Evolutionary conservation across 169 alveolate genomes (phyloP), one percentile per base, ranked within the genome.

Genomic region (Eimeria acervulina): DNA sequence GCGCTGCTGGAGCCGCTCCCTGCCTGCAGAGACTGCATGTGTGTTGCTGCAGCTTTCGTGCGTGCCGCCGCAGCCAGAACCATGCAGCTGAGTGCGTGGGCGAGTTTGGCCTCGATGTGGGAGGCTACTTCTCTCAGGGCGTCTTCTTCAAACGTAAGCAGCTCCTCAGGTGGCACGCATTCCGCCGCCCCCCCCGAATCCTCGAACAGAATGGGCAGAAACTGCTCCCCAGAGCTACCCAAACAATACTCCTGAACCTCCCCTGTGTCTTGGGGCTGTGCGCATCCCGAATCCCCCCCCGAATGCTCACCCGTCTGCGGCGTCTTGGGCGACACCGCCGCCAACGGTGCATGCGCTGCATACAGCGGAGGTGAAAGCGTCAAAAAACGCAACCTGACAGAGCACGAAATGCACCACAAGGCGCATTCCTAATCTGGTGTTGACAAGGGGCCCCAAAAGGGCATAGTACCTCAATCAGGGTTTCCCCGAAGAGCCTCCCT

Each of bases 181-280:
- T 85, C 93, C 80, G 93, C 93, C 61, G 59, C 81, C 26, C 93
- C 93, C 63, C 93, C 93, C 38, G 93, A 85, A 40, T 85, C 93
- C 61, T 85, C 93, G 23, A 85, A 85, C 59, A 85, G 63, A 85
- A 85, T 85, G 81, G 93, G 93, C 76, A 85, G 26, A 12, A 85
- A 85, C 76, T 52, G 93, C 63, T 85, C 93, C 42, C 80, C 66
- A 51, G 93, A 61, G 78, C 44, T 85, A 31, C 93, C 93, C 51
- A 85, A 55, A 26, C 93, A 85, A n/a, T 85, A 85, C 61, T 85
- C 93, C 13, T 85, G 80, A 33, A 44, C 61, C 55, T 55, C 76
- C 47, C 44, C 52, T 59, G 93, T 13, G 13, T 28, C 63, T 44
- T 55, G 78, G 36, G 80, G 55, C 44, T 31, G 52, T 10, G 80